A percentile compares a stretch with the other conserved stretches of the same genome.
These are phyloP conservation scores for Choiromyces venosus DNA, from an alignment of 495 filamentous ascomycete genomes.

Conservation along the genomic window DNA sequence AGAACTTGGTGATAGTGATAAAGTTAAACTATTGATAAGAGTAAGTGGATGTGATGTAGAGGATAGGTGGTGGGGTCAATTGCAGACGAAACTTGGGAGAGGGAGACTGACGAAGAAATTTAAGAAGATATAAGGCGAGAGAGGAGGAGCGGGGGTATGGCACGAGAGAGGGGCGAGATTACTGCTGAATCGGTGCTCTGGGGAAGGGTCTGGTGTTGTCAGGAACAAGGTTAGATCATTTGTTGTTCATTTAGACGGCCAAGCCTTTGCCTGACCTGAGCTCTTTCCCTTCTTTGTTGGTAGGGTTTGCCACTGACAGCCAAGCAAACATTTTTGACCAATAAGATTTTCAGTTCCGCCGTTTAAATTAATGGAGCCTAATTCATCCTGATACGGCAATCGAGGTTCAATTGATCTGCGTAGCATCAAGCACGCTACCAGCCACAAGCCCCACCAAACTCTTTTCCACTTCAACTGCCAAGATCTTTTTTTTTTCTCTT, in stretches of 20 bases:
- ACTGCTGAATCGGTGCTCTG: neutral
- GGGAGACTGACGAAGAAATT: neutral
- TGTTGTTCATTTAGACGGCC: neutral
- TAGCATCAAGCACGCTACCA: neutral
- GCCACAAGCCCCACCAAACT: neutral
- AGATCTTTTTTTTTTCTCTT: constrained; percentile 8
- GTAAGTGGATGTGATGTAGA: neutral
- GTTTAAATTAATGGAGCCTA: neutral
- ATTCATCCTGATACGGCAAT: neutral
- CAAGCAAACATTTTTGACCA: neutral
- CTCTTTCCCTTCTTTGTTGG: neutral
- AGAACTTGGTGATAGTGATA: constrained; percentile 4
- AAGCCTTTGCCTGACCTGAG: neutral
- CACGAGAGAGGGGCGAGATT: neutral
- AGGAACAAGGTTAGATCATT: neutral
- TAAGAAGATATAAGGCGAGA: neutral
- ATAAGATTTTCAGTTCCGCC: neutral
- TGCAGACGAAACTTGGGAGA: neutral
- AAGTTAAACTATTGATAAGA: neutral
- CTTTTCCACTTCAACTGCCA: neutral
- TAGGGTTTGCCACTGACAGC: neutral
- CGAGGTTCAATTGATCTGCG: neutral
- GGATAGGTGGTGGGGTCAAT: neutral
- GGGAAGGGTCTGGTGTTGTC: neutral
- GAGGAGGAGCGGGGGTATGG: neutral